phyloP scores from a whole-genome alignment of 345 rosid species.

The Physaria fendleri region DNA sequence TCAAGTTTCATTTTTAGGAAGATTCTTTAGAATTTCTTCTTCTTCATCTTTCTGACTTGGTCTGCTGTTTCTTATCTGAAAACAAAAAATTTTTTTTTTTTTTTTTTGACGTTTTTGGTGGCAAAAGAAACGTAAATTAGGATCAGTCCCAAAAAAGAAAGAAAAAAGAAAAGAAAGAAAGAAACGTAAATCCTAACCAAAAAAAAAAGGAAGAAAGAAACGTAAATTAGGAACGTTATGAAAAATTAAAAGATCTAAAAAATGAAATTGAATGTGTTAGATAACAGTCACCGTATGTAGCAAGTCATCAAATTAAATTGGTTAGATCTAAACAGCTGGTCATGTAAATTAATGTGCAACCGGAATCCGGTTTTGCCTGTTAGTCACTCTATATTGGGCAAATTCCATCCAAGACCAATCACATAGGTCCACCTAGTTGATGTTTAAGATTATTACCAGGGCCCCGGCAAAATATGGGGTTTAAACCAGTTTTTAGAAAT shows the following conservation, averaged over 20 bases:
- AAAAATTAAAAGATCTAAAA: not conserved
- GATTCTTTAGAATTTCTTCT: not conserved
- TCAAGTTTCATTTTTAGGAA: not conserved
- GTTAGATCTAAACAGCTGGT: slow-evolving; percentile 1
- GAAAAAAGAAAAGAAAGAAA: too few species aligned
- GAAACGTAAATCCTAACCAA: too few species aligned
- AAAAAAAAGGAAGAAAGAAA: slow-evolving; percentile 4
- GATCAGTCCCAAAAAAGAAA: too few species aligned
- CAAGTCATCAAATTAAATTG: slow-evolving; percentile 5
- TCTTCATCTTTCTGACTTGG: not conserved
- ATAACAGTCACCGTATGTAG: not conserved
- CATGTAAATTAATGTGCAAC: too few species aligned
- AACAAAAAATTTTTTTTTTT: too few species aligned
- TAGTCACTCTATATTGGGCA: not conserved
- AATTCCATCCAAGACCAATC: not conserved
- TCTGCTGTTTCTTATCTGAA: not conserved
- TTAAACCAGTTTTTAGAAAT: too few species aligned
- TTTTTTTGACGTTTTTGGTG: too few species aligned
- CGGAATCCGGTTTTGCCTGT: slow-evolving; percentile 1
- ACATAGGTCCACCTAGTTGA: not conserved
- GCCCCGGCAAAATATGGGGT: too few species aligned
- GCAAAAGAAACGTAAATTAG: too few species aligned
- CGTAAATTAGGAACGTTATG: not conserved
- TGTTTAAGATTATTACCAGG: not conserved
- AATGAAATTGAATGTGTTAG: not conserved